phyloP scores from a whole-genome alignment of 371 early-diverging fungal genomes.

The Coemansia sp. region DNA sequence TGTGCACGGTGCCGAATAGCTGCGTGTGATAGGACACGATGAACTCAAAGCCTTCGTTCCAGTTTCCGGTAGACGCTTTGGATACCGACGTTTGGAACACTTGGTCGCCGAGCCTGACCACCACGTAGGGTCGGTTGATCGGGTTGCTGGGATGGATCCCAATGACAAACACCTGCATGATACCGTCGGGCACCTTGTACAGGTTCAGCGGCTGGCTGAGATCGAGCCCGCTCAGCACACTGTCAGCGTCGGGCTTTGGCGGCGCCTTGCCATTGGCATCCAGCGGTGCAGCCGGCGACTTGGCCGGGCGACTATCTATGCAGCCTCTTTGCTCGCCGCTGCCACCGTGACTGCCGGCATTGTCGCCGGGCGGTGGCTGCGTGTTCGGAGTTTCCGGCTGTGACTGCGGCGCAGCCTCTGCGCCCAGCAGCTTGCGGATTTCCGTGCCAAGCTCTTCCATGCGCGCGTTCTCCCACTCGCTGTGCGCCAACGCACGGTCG shows the following conservation, averaged over 20 bases:
- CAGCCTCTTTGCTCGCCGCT: background rate
- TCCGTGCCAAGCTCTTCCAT: conserved; percentile 37
- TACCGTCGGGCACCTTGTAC: conserved; percentile 52
- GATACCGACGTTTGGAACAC: conserved; percentile 65
- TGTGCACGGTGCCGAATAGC: conserved; percentile 66
- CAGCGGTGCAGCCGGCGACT: background rate
- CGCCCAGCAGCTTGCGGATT: conserved; percentile 36
- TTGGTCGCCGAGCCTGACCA: conserved; percentile 57
- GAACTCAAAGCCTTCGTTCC: conserved; percentile 79
- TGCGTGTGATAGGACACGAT: conserved; percentile 73
- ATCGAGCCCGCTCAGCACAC: conserved; percentile 33
- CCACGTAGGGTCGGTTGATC: conserved; percentile 47
- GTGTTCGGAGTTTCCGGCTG: too few relatives aligned
- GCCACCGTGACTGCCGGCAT: background rate
- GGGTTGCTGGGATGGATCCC: conserved; percentile 42
- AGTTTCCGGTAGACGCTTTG: conserved; percentile 60
- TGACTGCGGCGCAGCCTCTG: background rate
- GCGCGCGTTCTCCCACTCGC: conserved; percentile 36
- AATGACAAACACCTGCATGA: conserved; percentile 54
- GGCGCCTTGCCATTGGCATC: background rate
- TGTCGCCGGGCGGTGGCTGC: background rate
- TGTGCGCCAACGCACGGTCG: conserved; percentile 8
- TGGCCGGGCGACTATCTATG: background rate
- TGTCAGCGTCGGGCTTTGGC: conserved; percentile 21
- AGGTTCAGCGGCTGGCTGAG: conserved; percentile 51